Evolutionary conservation across 1,139 yeast species (phyloP), one percentile per base, ranked within the genome.

Genomic region (Protomyces inundatus): DNA sequence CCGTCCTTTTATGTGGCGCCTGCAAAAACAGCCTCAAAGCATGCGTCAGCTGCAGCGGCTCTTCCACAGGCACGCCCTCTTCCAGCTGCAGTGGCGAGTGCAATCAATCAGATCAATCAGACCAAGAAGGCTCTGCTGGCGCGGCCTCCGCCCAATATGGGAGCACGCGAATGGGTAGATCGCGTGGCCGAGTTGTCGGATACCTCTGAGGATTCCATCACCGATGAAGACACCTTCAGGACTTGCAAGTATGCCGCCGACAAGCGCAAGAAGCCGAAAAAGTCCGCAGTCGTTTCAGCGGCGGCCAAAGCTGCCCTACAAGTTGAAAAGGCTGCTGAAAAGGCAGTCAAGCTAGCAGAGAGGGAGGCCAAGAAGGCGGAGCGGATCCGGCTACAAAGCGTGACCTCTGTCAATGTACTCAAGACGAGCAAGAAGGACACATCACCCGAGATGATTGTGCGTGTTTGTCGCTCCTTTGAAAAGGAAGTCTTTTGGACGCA

Each of bases 381-480:
- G 55, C 45, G 66, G 12, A 12, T 51, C 34, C 48, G 51, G 14
- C 52, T 48, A 5, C 57, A 62, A 34, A 50, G 68, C 39, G 54
- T 67, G 7, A 66, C 61, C 2, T 54, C 66, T 12, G 66, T 68
- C 30, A 68, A 68, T 52, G 61, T 53, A 30, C 64, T 68, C 36
- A 63, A 59, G 46, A 61, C 46, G 12, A 59, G 65, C 9, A 68
- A 66, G 56, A 64, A 60, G 37, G 69, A 66, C n/a, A 59, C 65
- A 4, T 55, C 66, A 35, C 61, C 66, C 2, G 70, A 68, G 36
- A 68, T 68, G 68, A 68, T 68, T 45, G 68, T 68, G 12, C 68
- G 67, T 54, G 46, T 68, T 12, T 69, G 67, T 42, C 16, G 35
- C 9, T 60, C 54, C 36, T 54, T 66, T 35, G 64, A 65, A 14